Percentiles rank a stretch among this genome's conserved stretches.
Evolutionary conservation across 306 rosid species (phyloP).

Genomic region (Citrullus mucosospermus): DNA sequence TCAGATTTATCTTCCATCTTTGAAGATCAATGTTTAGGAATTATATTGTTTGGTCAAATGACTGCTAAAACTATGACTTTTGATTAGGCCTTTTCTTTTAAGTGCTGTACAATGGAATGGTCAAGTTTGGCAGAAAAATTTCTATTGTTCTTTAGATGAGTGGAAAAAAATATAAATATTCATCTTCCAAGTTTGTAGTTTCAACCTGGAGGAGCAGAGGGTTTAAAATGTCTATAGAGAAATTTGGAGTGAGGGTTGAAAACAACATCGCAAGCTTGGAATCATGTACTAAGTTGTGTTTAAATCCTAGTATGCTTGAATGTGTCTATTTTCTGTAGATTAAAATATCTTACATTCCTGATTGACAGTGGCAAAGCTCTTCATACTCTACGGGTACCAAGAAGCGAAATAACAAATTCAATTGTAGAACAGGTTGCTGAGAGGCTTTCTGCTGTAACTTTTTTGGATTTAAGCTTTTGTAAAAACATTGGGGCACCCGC

Average conservation of each 20-base stretch:
- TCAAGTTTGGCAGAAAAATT: neutral
- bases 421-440: conserved; percentile 60
- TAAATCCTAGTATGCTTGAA: neutral
- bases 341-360: neutral
- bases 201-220: neutral
- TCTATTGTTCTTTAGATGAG: neutral
- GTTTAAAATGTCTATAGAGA: neutral
- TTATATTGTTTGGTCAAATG: neutral
- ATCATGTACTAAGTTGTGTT: neutral
- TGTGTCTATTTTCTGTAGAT: neutral
- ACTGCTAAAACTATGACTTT: neutral
- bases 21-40: neutral
- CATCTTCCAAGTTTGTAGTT: neutral
- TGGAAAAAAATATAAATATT: neutral
- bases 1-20: neutral
- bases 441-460: conserved; percentile 50
- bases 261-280: neutral
- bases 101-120: neutral
- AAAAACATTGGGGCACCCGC: conserved; percentile 43
- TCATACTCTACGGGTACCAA: conserved; percentile 56
- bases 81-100: neutral
- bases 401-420: conserved; percentile 50
- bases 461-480: conserved; percentile 93
- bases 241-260: neutral
- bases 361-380: conserved; percentile 55